phyloP scores from a whole-genome alignment of 2,329 filamentous ascomycete species.

The Pseudohalonectria lignicola region DNA sequence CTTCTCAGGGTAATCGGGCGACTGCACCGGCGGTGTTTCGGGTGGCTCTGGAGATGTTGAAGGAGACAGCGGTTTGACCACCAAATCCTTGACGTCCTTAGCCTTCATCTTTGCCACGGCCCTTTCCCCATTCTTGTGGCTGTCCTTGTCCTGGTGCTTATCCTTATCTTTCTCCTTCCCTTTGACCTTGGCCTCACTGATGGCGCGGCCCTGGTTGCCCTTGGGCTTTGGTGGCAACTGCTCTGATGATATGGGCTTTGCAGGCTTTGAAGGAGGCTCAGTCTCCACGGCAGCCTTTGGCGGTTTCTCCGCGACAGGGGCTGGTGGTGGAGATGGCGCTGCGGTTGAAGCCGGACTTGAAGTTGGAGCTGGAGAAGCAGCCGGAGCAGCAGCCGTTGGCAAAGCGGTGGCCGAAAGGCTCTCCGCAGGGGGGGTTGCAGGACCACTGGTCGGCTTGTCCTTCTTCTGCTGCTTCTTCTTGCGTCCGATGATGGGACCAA shows the following conservation, averaged over 20 bases:
- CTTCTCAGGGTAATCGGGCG: constrained; percentile 2
- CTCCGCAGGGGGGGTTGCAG: constrained; percentile 11
- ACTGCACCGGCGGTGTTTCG: neutral
- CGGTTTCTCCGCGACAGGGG: too few relatives aligned
- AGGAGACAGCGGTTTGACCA: too few relatives aligned
- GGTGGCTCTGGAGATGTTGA: neutral
- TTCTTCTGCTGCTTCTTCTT: constrained; percentile 84
- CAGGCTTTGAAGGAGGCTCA: too few relatives aligned
- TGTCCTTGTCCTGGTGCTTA: constrained; percentile 1
- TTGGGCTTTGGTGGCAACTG: neutral
- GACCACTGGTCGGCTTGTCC: constrained; percentile 26
- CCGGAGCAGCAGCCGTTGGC: constrained; percentile 8
- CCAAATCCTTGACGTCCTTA: too few relatives aligned
- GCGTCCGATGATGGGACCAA: constrained; percentile 64
- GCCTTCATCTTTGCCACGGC: neutral
- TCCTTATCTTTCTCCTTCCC: constrained; percentile 3
- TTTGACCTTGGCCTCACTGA: constrained; percentile 1
- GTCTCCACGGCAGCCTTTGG: too few relatives aligned
- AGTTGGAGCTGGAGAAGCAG: too few relatives aligned
- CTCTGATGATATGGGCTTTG: too few relatives aligned
- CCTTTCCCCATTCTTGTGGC: too few relatives aligned
- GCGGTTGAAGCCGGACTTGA: too few relatives aligned
- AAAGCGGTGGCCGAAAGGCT: constrained; percentile 13
- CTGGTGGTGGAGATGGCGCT: too few relatives aligned
- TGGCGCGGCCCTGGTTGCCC: constrained; percentile 2